Base-by-base conservation (phyloP, 352 stramenopile genomes). In the Globisporangium takayamanum region DNA sequence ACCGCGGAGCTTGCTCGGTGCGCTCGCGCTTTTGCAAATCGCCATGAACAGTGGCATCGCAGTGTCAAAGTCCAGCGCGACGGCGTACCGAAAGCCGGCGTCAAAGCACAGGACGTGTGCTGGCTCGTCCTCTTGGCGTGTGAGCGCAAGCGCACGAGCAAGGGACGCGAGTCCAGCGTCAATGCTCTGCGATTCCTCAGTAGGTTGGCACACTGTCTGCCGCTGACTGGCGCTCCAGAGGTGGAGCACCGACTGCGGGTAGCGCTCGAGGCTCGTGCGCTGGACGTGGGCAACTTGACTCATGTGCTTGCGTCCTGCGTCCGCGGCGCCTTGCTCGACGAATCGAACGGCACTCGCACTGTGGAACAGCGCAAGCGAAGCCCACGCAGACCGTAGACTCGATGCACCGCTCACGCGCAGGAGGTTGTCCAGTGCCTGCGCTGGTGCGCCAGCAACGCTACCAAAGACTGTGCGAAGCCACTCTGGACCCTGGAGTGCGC, bases 71-170 rank as follows among this genome's bases (percentile, higher is more conserved):
- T 69, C 58, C 20, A 62, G 68, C 22, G 33, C 33, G 39, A 68
- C 48, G 33, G 79, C 73, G 15, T 52, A 50, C 16, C 51, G 66
- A 33, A 72, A 75, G 2, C 68, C 73, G 3, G 67, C 59, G 20
- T 81, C 70, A 47, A 81, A 81, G 15, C 58, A 53, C 15, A 79
- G 59, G 12, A 81, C 44, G 63, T 79, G 73, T 1, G 55, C 63
- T 7, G 67, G 52, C 11, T 81, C 70, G 8, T 58, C 37, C n/a
- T 15, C 33, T 39, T 12, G 14, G 5, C 37, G 16, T 28, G 64
- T 49, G 2, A 64, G 50, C 18, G 22, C 39, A 10, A 71, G 5
- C 36, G 60, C 60, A 18, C 28, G n/a, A n/a, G 16, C 18, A 16
- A 67, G 12, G 44, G 33, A 15, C 16, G 41, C 33, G 25, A 57